These are phyloP conservation scores for Aspergillus uvarum DNA, from an alignment of 2,329 filamentous ascomycete genomes.

Conservation along the genomic window DNA sequence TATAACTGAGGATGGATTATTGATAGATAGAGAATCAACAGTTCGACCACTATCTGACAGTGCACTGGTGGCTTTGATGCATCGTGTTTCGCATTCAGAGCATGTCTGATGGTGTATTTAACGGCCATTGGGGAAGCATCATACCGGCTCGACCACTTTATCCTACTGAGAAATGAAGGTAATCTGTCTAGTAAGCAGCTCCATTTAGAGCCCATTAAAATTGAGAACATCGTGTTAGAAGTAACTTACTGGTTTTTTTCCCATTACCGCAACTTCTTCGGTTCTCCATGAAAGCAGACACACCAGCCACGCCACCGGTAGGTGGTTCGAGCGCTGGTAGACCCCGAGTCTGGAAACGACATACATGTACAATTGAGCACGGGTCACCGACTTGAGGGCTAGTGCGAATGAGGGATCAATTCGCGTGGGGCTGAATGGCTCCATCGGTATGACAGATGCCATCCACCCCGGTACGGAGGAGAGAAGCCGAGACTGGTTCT, in stretches of 20 bases:
- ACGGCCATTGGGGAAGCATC: background rate
- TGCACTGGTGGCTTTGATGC: background rate
- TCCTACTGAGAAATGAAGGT: background rate
- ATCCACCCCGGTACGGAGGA: background rate
- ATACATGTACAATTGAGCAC: background rate
- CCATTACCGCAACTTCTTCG: background rate
- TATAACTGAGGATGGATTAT: constrained; percentile 2
- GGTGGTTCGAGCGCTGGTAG: background rate
- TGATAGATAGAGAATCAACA: constrained; percentile 1
- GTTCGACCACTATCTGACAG: background rate
- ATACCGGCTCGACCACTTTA: background rate
- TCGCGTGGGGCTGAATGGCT: background rate
- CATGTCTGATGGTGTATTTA: background rate
- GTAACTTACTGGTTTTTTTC: background rate
- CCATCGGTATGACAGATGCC: background rate
- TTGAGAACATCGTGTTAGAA: no score
- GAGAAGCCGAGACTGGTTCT: background rate
- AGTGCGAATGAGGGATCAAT: background rate
- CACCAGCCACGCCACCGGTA: background rate
- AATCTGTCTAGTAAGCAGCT: background rate
- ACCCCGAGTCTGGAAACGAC: background rate
- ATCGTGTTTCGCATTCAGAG: background rate
- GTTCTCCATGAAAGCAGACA: background rate
- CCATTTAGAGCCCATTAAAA: no score
- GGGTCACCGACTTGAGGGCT: background rate